phyloP scores from a whole-genome alignment of 768 basidiomycete species.

The Leccinum variicolor region DNA sequence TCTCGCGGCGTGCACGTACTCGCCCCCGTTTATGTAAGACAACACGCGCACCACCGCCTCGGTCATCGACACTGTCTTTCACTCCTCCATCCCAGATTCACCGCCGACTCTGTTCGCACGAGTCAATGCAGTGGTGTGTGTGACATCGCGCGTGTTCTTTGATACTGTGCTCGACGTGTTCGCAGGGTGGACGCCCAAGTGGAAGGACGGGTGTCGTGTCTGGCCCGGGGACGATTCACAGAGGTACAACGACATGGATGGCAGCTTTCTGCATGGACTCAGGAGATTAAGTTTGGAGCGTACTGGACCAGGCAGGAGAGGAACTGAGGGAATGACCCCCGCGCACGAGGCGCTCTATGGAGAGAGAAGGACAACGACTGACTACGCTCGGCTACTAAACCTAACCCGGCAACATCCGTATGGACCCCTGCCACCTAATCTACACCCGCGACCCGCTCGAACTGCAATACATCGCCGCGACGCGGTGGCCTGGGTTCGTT shows the following conservation, averaged over 20 bases:
- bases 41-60: slow-evolving; percentile 44
- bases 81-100: slow-evolving; percentile 14
- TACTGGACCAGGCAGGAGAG: too few species aligned
- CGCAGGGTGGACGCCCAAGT: slow-evolving; percentile 47
- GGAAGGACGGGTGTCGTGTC: slow-evolving; percentile 59
- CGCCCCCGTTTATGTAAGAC: too few species aligned
- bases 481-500: too few species aligned
- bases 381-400: too few species aligned
- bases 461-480: too few species aligned
- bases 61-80: slow-evolving; percentile 26
- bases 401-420: too few species aligned
- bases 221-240: slow-evolving; percentile 45
- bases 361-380: too few species aligned
- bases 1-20: too few species aligned
- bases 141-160: slow-evolving; percentile 60
- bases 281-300: slow-evolving; percentile 32
- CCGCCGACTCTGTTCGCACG: slow-evolving; percentile 40
- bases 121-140: slow-evolving; percentile 56
- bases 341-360: too few species aligned
- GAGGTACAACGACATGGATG: slow-evolving; percentile 64
- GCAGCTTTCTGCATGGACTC: slow-evolving; percentile 68
- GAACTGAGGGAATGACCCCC: too few species aligned
- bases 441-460: too few species aligned
- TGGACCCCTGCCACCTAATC: too few species aligned
- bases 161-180: slow-evolving; percentile 63